These are phyloP conservation scores for Kingdonia uniflora DNA, from an alignment of 164 flowering plant species.

Conservation along the genomic window DNA sequence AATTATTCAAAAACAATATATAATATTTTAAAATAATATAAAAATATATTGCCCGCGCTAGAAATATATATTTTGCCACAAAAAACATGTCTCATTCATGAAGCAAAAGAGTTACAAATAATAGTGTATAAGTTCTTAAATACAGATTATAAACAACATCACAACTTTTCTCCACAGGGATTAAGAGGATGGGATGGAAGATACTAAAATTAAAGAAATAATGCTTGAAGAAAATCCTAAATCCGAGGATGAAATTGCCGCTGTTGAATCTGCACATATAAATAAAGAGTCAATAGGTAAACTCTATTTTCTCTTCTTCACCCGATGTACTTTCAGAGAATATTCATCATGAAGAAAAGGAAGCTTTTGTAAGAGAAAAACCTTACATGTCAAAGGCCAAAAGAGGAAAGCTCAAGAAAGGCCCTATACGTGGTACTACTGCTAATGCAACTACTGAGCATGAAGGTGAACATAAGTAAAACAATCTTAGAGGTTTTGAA, in stretches of 20 bases:
- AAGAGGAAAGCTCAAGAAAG: slow-evolving; percentile 79
- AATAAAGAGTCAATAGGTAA: slow-evolving; percentile 13
- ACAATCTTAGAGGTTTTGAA: slow-evolving; percentile 13
- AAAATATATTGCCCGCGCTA: no score
- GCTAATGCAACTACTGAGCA: slow-evolving; percentile 19
- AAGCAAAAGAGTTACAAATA: no score
- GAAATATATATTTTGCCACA: no score
- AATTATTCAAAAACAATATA: no score
- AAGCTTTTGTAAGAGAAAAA: slow-evolving; percentile 38
- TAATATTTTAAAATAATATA: no score
- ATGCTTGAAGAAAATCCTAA: slow-evolving; percentile 31
- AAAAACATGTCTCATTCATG: no score
- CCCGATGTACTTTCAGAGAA: slow-evolving; percentile 20
- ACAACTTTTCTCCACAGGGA: no score
- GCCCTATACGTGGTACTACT: slow-evolving; percentile 24
- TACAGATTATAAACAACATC: no score
- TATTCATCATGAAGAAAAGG: slow-evolving; percentile 32
- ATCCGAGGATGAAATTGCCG: slow-evolving; percentile 32
- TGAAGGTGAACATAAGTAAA: slow-evolving; percentile 23
- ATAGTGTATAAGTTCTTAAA: no score
- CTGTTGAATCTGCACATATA: slow-evolving; percentile 10
- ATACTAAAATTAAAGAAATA: neutral
- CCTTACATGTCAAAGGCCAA: slow-evolving; percentile 85
- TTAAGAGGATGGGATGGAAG: slow-evolving; percentile 71
- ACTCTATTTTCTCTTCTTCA: slow-evolving; percentile 25